A percentile compares a stretch with the other conserved stretches of the same genome.
Evolutionary conservation across 257 asterid species (phyloP).

Genomic region (Galeopsis tetrahit): DNA sequence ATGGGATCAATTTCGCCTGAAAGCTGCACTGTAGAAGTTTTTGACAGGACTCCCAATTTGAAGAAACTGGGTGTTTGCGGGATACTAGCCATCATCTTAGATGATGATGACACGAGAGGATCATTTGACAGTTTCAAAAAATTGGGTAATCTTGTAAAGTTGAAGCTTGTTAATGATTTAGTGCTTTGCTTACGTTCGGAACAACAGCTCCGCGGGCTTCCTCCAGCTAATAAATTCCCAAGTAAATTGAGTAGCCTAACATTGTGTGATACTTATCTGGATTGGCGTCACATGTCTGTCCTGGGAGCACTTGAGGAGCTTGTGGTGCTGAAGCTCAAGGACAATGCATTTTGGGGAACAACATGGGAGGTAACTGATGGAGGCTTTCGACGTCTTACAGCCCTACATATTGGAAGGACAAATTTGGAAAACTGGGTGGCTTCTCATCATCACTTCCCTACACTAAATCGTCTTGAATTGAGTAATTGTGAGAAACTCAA

Average conservation of each 20-base stretch:
- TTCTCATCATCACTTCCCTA: constrained; percentile 15
- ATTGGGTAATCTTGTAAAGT: constrained; percentile 29
- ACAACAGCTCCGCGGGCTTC: constrained; percentile 29
- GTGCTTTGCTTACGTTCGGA: neutral
- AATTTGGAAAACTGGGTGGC: constrained; percentile 27
- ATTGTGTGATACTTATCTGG: constrained; percentile 38
- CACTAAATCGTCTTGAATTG: constrained; percentile 37
- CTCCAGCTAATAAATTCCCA: constrained; percentile 35
- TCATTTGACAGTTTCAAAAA: constrained; percentile 19
- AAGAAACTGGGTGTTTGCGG: constrained; percentile 39
- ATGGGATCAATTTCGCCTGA: constrained; percentile 33
- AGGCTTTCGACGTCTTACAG: constrained; percentile 29
- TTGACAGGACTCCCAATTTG: constrained; percentile 13
- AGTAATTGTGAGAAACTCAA: constrained; percentile 29
- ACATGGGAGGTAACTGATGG: constrained; percentile 22
- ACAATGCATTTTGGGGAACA: constrained; percentile 27
- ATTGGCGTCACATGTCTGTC: constrained; percentile 27
- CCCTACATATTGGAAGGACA: constrained; percentile 32
- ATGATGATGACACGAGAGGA: neutral
- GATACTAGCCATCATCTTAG: constrained; percentile 4
- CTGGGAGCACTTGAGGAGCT: constrained; percentile 40
- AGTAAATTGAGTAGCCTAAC: constrained; percentile 37
- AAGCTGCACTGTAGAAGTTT: constrained; percentile 32
- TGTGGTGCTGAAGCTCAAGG: constrained; percentile 39
- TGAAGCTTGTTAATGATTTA: constrained; percentile 38